Evolutionary conservation across 306 rosid species (phyloP), one percentile per base, ranked within the genome.

Genomic region (Parietaria judaica): DNA sequence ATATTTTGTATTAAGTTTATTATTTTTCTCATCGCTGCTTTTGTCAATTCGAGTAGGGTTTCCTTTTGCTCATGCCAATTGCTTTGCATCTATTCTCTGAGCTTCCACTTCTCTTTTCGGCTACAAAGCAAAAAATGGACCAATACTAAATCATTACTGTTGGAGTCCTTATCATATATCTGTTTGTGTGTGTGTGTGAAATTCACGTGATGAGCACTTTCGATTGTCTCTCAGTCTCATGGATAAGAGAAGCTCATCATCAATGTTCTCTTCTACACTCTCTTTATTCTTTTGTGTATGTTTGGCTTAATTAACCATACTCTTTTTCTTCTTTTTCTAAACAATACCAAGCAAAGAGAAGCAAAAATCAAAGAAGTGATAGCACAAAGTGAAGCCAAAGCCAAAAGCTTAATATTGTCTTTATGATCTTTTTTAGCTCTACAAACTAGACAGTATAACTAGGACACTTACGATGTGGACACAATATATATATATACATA

Each of bases 121-220:
- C 57, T 63, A 23, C 41, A 36, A 51, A 51, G 36, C 36, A 38
- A 11, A 63, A 34, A 63, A 63, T 50, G 67, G 67, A 36, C 58
- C 58, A 50, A 36, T 50, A 51, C 66, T 17, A 41, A 65, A 65
- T 65, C 52, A 65, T 54, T 10, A 16, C 13, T 7, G 56, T 51
- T 7, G 56, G 17, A 31, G 36, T 52, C 45, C 45, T 41, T 41
- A 41, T 49, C 13, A 10, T 5, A 0, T 49, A 10, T 49, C 5
- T 60, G 45, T 60, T 41, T 54, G 63, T 65, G 74, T 75, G 76
- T 73, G 9, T 49, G 75, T 72, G 63, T 72, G 72, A 41, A 56
- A 64, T 75, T 80, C 88, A 82, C 94, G 74, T 73, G 31, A 23
- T 23, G 94, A 74, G 23, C 78, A 80, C 80, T 78, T 75, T 80